Evolutionary conservation across 2,329 filamentous ascomycete species (phyloP), one percentile per base, ranked within the genome.

Genomic region (Botrytis galanthina): DNA sequence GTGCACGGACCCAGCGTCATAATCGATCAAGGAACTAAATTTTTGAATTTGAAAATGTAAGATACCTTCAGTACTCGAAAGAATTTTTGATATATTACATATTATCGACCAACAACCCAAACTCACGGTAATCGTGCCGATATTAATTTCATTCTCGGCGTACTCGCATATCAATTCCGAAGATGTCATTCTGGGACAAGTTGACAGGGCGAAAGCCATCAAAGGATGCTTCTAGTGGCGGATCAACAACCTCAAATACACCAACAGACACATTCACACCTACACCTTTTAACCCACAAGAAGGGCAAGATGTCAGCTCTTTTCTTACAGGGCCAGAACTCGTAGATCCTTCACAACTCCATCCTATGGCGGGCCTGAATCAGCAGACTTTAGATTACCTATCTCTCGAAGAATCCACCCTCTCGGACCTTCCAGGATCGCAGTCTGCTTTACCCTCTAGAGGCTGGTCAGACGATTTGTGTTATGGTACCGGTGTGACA

Each of bases 381-480:
- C 91, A 93, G 85, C 93, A 97, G 79, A 93, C 93, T 0, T 91
- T 99, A 80, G 96, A 99, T 83, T 99, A 99, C 84, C 89, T 99
- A 77, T 91, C 92, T 39, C 91, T 99, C 80, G 96, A 99, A 84
- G 97, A 99, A 82, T 93, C 94, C 68, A 89, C 91, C 42, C 90
- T 98, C 74, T 94, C 94, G 75, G 91, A 97, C 80, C 88, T 97
- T 32, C 94, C 95, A 67, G 95, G 94, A 80, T 88, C 91, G 74
- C 92, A 93, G 82, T 97, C 95, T 61, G 92, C 95, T 72, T 89
- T 99, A 72, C 96, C 97, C 61, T 98, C 95, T 73, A 92, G 96
- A 82, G 96, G 96, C 82, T 99, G 97, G 90, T 97, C 95, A 75
- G 96, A 99, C 82, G 96, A 99, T 83, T 89, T 99, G 74, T 98